Conservation (phyloP, 1,284 basidiomycete species). For the Pyrrhoderma lamaoense region DNA sequence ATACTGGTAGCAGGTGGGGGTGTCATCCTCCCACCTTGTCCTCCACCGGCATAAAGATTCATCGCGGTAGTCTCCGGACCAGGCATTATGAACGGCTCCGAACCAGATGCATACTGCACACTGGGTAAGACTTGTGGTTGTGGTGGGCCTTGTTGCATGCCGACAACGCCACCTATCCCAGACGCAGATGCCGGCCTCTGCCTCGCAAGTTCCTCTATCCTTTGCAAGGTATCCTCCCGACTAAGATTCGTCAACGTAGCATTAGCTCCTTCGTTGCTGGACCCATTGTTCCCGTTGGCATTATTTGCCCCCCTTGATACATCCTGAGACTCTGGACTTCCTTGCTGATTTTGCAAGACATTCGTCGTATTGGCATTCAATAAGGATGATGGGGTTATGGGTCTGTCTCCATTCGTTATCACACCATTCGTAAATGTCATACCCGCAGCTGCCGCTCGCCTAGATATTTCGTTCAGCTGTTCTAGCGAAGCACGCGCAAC, state of each 20-base stretch:
- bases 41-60: constrained; percentile 23
- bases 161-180: neutral
- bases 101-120: constrained; percentile 25
- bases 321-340: constrained; percentile 23
- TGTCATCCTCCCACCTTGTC: neutral
- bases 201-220: constrained; percentile 44
- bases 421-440: constrained; percentile 31
- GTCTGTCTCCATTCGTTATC: constrained; percentile 11
- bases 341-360: constrained; percentile 16
- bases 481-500: constrained; percentile 55
- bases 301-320: constrained; percentile 26
- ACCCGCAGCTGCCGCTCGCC: constrained; percentile 43
- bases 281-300: constrained; percentile 13
- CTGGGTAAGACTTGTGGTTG: constrained; percentile 15
- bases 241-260: constrained; percentile 21
- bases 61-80: constrained; percentile 15
- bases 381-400: constrained; percentile 15
- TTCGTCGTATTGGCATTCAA: constrained; percentile 20
- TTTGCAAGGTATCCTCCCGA: constrained; percentile 41
- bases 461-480: constrained; percentile 70
- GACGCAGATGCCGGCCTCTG: constrained; percentile 31
- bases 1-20: constrained; percentile 20
- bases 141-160: constrained; percentile 15
- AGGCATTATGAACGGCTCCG: constrained; percentile 34
- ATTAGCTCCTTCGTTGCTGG: neutral